Base-by-base conservation (phyloP, 1,139 yeast genomes). In the Pichia sp. region DNA sequence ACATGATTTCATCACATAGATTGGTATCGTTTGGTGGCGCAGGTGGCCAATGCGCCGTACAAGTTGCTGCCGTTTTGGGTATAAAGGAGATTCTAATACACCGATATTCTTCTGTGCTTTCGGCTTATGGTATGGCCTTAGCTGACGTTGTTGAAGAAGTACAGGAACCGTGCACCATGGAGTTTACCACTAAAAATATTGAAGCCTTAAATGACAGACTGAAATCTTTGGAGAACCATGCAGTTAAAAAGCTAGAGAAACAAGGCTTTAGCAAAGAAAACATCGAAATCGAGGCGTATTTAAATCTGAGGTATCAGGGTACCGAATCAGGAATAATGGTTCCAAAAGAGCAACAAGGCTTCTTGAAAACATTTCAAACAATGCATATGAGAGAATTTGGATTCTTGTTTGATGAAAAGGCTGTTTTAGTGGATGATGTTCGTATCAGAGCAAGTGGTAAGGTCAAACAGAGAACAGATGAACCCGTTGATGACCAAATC, bases 311-410 rank as follows among this genome's bases (percentile, higher is more conserved):
- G 62, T 91, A 87, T 66, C 80, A 82, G 56, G 97, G 97, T 6
- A 85, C 96, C 18, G 97, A 90, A 64, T 85, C 96, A 2, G 84
- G 85, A 45, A 72, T 91, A 57, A 85, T 90, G 83, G 80, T 87
- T 37, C 63, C 70, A 49, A 76, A 66, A 55, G 65, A 28, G 12
- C 54, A 37, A 4, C 51, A 57, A 51, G 60, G 60, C 23, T 65
- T 60, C 49, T 42, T 54, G 19, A 54, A 57, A 43, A 59, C 57
- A 10, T 65, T 65, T 47, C 49, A 49, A 36, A 53, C 70, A 7
- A 68, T 74, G 51, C 93, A 86, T 63, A 72, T 75, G 58, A 75
- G 79, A 54, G 91, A 86, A 64, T 86, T 85, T 70, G 91, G 91
- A 0, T 86, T 86, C 64, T 68, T 78, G 8, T 79, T 83, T 57